Percentiles rank a stretch among this genome's conserved stretches.
These are phyloP conservation scores for Sugiyamaella grinbergsii DNA, from an alignment of 1,139 yeast genomes.

Conservation along the genomic window DNA sequence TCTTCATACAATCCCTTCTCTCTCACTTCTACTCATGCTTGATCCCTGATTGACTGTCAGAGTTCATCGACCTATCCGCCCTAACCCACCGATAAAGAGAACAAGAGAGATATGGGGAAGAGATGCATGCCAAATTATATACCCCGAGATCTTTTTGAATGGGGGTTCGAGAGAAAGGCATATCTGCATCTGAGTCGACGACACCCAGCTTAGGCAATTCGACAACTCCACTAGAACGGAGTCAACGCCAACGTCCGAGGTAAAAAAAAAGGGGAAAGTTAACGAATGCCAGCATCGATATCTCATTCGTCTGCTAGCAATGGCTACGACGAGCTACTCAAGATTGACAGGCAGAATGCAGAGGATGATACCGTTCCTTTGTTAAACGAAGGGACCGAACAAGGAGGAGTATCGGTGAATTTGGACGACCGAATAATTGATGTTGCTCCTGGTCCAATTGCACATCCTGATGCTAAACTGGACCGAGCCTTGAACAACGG, in stretches of 20 bases:
- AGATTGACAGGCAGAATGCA: conserved; percentile 14
- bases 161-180: too few species aligned
- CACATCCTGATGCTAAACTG: background rate
- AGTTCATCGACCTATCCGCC: background rate
- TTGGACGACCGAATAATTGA: conserved; percentile 12
- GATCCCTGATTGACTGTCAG: too few species aligned
- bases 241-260: too few species aligned
- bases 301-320: conserved; percentile 14
- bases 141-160: too few species aligned
- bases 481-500: background rate
- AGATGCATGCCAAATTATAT: too few species aligned
- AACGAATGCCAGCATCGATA: conserved; percentile 11
- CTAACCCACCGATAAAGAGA: background rate
- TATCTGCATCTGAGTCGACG: too few species aligned
- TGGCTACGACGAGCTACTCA: conserved; percentile 21
- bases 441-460: conserved; percentile 1
- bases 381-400: background rate
- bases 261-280: too few species aligned
- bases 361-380: conserved; percentile 12
- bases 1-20: too few species aligned
- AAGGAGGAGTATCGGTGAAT: background rate
- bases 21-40: too few species aligned
- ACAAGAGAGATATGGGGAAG: too few species aligned
- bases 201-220: too few species aligned
- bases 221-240: too few species aligned